Percentiles rank a stretch among this genome's conserved stretches.
Conservation (phyloP, 306 rosid genomes). For the Aeschynomene evenia region DNA sequence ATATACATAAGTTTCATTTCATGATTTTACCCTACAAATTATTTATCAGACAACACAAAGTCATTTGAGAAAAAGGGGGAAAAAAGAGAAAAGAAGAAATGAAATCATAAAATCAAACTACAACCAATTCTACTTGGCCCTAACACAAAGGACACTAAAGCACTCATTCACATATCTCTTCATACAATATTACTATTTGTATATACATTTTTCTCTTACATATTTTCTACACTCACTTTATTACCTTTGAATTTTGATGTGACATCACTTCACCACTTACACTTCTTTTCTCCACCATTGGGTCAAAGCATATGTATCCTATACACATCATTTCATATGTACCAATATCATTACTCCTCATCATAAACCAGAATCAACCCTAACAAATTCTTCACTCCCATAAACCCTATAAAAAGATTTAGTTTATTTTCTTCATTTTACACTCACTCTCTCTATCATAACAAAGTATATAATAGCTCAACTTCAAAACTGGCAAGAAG, state of each 20-base stretch:
- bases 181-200: no score
- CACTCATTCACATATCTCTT: slow-evolving; percentile 35
- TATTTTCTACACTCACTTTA: no score
- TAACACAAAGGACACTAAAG: slow-evolving; percentile 40
- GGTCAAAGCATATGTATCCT: no score
- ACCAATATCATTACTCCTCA: no score
- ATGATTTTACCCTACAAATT: slow-evolving; percentile 57
- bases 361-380: slow-evolving; percentile 42
- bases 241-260: no score
- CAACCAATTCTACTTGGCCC: slow-evolving; percentile 58
- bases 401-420: slow-evolving; percentile 47
- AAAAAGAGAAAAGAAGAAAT: slow-evolving; percentile 21
- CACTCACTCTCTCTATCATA: slow-evolving; percentile 34
- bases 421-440: slow-evolving; percentile 39
- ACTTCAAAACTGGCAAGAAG: slow-evolving; percentile 98
- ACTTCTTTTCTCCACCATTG: no score
- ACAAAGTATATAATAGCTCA: slow-evolving; percentile 41
- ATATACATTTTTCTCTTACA: no score
- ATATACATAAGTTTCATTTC: slow-evolving; percentile 59
- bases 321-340: no score
- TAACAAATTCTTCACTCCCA: slow-evolving; percentile 44
- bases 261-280: no score
- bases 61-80: no score
- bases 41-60: slow-evolving; percentile 67
- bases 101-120: slow-evolving; percentile 42